A percentile compares a stretch with the other conserved stretches of the same genome.
Conservation (phyloP, 768 basidiomycete genomes). For the Amanita thiersii region DNA sequence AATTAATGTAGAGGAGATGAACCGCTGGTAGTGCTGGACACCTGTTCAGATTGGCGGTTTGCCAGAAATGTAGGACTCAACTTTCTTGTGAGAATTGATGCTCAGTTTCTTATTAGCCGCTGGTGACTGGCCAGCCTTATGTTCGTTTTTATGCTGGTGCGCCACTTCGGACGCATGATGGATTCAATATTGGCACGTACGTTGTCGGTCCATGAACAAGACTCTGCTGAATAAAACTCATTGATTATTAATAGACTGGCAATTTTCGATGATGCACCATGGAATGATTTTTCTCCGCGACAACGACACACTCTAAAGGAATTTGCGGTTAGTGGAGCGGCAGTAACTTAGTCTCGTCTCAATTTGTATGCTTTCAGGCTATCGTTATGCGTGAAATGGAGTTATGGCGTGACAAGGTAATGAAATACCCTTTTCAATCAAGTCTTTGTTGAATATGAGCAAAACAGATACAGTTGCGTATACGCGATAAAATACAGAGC, state of each 20-base stretch:
- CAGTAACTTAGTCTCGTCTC: not conserved
- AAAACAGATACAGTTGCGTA: slow-evolving; percentile 73
- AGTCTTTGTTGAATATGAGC: not conserved
- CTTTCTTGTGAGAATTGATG: too few relatives aligned
- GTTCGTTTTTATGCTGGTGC: slow-evolving; percentile 91
- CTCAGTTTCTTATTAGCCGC: slow-evolving; percentile 38
- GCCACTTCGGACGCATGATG: slow-evolving; percentile 82
- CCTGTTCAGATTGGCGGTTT: not conserved
- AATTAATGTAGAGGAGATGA: slow-evolving; percentile 53
- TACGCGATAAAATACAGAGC: slow-evolving; percentile 85
- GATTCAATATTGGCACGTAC: slow-evolving; percentile 82
- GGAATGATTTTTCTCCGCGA: slow-evolving; percentile 79
- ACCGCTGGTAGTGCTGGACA: slow-evolving; percentile 77
- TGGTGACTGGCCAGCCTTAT: slow-evolving; percentile 56
- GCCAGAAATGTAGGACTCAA: too few relatives aligned
- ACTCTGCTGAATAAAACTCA: not conserved
- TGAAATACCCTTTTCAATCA: slow-evolving; percentile 7
- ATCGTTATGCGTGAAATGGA: slow-evolving; percentile 95
- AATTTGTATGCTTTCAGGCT: slow-evolving; percentile 30
- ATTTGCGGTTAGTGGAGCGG: slow-evolving; percentile 51
- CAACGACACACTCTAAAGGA: slow-evolving; percentile 91
- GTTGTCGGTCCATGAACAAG: slow-evolving; percentile 15
- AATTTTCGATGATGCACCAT: slow-evolving; percentile 76
- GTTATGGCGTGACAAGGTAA: slow-evolving; percentile 87
- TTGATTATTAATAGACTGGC: slow-evolving; percentile 45